Conservation (phyloP, 495 filamentous ascomycete species). For the Penicillium simplicissimum region DNA sequence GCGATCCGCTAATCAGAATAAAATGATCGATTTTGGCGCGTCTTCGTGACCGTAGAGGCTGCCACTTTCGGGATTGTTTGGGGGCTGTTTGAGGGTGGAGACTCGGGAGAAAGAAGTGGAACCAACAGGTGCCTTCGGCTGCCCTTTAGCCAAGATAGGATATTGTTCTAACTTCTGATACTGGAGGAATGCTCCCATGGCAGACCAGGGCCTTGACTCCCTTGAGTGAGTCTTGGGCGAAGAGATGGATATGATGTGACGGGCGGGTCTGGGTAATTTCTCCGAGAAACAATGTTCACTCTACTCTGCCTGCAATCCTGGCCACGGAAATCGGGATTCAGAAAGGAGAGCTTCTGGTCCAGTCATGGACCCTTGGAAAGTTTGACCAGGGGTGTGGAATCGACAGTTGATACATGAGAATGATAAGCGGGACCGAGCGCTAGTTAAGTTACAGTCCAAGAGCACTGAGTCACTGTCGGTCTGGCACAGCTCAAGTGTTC, state of each 20-base stretch:
- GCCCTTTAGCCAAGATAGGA: background rate
- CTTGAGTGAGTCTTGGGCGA: background rate
- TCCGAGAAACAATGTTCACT: background rate
- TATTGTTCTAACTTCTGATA: background rate
- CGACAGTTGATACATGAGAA: background rate
- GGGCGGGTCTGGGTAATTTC: background rate
- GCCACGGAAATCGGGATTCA: background rate
- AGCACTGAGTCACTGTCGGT: background rate
- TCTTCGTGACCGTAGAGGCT: background rate
- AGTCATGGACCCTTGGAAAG: background rate
- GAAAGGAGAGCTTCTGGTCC: background rate
- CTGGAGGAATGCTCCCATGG: no score
- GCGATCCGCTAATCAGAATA: constrained; percentile 1
- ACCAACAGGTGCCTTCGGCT: background rate
- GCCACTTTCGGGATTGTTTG: background rate
- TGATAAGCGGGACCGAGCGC: background rate
- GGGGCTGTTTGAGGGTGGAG: background rate
- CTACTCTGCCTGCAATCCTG: background rate
- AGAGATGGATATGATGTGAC: background rate
- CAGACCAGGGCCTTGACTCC: no score
- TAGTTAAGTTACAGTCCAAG: background rate
- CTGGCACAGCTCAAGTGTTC: background rate
- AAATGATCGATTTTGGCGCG: background rate
- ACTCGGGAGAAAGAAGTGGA: background rate
- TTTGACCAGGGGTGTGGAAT: background rate